Evolutionary conservation across 495 filamentous ascomycete genomes (phyloP).

Genomic region (Podospora bellae-mahoneyi): DNA sequence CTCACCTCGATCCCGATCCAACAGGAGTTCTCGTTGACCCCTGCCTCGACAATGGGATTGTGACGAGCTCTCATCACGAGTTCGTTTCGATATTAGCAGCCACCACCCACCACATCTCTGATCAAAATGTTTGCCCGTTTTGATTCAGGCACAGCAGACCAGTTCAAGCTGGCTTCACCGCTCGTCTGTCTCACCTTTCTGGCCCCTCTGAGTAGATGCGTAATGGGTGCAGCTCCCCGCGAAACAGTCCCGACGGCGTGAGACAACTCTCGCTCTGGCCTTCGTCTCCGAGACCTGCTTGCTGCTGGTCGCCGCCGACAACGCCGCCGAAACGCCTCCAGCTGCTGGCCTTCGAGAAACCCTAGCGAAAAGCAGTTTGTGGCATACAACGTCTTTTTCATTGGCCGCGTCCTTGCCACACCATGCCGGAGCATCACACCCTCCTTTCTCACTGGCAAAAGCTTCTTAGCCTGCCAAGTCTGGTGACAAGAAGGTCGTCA

Average conservation of each 20-base stretch:
- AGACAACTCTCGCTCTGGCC: background rate
- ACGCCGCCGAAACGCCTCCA: background rate
- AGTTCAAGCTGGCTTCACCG: slow-evolving; percentile 17
- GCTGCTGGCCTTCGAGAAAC: slow-evolving; percentile 1
- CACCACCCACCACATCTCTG: slow-evolving; percentile 5
- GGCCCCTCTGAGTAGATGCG: background rate
- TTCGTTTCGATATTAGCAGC: background rate
- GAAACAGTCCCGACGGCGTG: slow-evolving; percentile 5
- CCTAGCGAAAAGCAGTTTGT: background rate
- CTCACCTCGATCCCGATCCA: background rate
- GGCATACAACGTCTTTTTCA: background rate
- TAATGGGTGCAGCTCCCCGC: slow-evolving; percentile 4
- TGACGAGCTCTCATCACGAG: background rate
- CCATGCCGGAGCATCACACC: slow-evolving; percentile 5
- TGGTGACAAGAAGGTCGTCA: slow-evolving; percentile 2
- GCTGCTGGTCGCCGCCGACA: slow-evolving; percentile 3
- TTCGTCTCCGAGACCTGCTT: slow-evolving; percentile 6
- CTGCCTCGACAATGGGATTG: background rate
- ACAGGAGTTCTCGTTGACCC: slow-evolving; percentile 10
- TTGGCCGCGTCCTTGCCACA: slow-evolving; percentile 1
- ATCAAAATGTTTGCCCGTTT: slow-evolving; percentile 10
- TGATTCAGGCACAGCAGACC: slow-evolving; percentile 13
- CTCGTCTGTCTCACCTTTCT: slow-evolving; percentile 21
- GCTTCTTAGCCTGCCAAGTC: slow-evolving; percentile 7
- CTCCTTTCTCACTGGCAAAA: background rate